Evolutionary conservation across 164 flowering plant genomes (phyloP), one percentile per base, ranked within the genome.

Genomic region (Aristolochia fimbriata): DNA sequence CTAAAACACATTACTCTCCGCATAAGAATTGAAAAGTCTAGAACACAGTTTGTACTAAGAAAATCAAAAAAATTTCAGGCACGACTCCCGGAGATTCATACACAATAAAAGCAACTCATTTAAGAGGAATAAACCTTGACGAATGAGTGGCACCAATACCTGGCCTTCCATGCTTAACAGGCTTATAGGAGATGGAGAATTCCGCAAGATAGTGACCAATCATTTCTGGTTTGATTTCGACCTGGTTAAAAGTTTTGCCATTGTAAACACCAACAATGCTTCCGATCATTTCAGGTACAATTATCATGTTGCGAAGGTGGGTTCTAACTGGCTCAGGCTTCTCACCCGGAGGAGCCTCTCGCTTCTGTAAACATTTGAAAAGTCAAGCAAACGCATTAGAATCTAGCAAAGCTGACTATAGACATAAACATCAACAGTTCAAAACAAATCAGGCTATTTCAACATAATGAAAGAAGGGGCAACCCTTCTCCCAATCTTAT

Each of bases 91-190:
- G 43, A 7, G 4, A 49, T 15, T 49, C 2, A 49, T 49, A 49
- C 20, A 15, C 51, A 49, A 15, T n/a, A n/a, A 49, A 49, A 49
- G 50, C 16, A 49, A 20, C n/a, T 49, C 51, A 11, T 31, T 73
- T 73, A 47, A 73, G 76, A 20, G 76, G 76, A 63, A 73, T 73
- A 54, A 66, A 66, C 60, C 69, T 46, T 12, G 69, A 66, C 10
- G 69, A 66, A 52, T 66, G 69, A 33, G 64, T 66, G 55, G 69
- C 69, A 66, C 69, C 69, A 55, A 66, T 66, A 47, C 69, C 69
- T 19, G 69, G 69, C 59, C 69, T 60, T 47, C 64, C 69, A 47
- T 66, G 69, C 64, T 66, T 66, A 22, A 66, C 69, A 8, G 69
- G 69, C 63, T 66, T 66, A 54, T 66, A 66, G 0, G 63, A 59